phyloP scores from a whole-genome alignment of 2,329 filamentous ascomycete genomes.

The Colletotrichum aenigma region DNA sequence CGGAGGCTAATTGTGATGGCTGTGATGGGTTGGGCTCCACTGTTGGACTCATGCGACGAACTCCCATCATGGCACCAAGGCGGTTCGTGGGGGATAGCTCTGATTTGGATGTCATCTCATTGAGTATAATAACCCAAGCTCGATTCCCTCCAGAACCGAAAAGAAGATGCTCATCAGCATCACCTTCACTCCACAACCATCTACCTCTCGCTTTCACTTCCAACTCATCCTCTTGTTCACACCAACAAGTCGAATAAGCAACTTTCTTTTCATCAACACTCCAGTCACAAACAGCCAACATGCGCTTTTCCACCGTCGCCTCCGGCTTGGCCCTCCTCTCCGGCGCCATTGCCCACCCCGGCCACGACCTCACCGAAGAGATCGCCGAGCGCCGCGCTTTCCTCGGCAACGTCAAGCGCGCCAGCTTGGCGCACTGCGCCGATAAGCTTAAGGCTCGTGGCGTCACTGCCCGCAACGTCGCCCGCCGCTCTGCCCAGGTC shows the following conservation, averaged over 20 bases:
- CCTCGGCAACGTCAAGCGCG: conserved; percentile 40
- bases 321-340: conserved; percentile 18
- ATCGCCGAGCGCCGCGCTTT: conserved; percentile 53
- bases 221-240: background rate
- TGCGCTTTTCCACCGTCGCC: conserved; percentile 17
- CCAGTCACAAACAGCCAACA: background rate
- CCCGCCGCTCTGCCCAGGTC: conserved; percentile 45
- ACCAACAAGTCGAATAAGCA: background rate
- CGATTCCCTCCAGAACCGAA: background rate
- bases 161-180: background rate
- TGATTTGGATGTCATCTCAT: background rate
- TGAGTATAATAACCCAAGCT: background rate
- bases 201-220: background rate
- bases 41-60: background rate
- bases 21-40: background rate
- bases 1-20: background rate
- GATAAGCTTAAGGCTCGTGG: conserved; percentile 51
- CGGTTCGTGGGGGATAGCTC: background rate
- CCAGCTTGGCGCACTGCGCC: conserved; percentile 51
- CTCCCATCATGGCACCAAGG: background rate
- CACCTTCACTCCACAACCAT: background rate
- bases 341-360: conserved; percentile 45
- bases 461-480: conserved; percentile 44
- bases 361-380: conserved; percentile 52
- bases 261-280: background rate